Percentiles rank a stretch among this genome's conserved stretches.
Evolutionary conservation across 345 rosid species (phyloP).

Genomic region (Arabidopsis suecica): DNA sequence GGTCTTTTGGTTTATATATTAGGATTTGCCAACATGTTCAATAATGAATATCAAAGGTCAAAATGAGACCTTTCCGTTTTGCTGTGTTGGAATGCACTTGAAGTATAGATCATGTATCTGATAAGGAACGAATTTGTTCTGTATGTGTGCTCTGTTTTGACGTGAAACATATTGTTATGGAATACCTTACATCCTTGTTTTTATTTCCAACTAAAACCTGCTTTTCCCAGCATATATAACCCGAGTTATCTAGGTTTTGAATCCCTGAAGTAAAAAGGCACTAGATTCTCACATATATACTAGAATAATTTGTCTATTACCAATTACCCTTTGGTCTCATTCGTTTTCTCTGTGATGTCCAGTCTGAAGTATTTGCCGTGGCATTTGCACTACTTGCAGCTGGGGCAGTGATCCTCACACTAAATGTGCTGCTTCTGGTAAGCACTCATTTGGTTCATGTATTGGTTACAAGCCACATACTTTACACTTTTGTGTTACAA

Average conservation of each 20-base stretch:
- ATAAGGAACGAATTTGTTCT: neutral
- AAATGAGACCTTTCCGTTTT: neutral
- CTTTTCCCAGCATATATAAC: neutral
- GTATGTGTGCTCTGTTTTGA: constrained; percentile 16
- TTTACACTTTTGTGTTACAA: neutral
- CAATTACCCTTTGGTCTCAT: constrained; percentile 8
- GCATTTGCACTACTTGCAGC: constrained; percentile 97
- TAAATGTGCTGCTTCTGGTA: constrained; percentile 94
- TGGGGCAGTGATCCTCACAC: constrained; percentile 91
- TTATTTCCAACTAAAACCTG: neutral
- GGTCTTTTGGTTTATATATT: neutral
- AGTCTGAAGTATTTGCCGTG: constrained; percentile 97
- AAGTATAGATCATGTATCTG: constrained; percentile 1
- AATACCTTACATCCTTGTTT: neutral
- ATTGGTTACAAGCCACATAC: neutral
- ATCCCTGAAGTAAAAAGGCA: neutral
- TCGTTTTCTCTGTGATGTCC: constrained; percentile 30
- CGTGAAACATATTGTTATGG: neutral
- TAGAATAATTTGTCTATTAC: neutral
- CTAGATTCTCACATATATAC: neutral
- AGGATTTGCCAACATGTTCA: neutral
- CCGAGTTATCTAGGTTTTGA: neutral
- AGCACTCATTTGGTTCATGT: constrained; percentile 17
- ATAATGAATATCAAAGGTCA: neutral
- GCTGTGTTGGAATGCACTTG: neutral